phyloP scores from a whole-genome alignment of 257 asterid genomes.

The Ophiorrhiza pumila region DNA sequence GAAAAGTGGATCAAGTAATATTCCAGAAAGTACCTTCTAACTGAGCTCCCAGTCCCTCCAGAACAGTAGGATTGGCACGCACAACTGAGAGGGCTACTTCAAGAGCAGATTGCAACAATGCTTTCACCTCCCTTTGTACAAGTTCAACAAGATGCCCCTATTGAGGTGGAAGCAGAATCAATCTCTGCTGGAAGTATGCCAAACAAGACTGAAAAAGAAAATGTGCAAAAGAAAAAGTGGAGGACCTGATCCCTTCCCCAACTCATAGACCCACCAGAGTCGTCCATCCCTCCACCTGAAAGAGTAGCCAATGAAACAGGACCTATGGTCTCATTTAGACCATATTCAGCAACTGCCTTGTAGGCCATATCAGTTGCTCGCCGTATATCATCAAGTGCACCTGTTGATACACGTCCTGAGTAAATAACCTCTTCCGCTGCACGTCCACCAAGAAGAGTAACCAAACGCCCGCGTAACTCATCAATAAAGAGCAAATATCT shows the following conservation, averaged over 20 bases:
- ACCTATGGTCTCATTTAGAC: constrained; percentile 79
- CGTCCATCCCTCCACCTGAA: constrained; percentile 93
- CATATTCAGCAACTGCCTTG: constrained; percentile 98
- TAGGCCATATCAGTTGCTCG: constrained; percentile 99
- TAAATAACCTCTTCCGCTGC: constrained; percentile 96
- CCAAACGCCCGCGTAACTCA: constrained; percentile 96
- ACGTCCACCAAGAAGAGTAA: constrained; percentile 98
- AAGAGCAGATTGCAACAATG: constrained; percentile 86
- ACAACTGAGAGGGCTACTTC: constrained; percentile 86
- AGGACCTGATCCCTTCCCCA: constrained; percentile 96
- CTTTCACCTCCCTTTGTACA: constrained; percentile 85
- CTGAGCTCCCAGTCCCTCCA: constrained; percentile 93
- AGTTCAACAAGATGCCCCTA: constrained; percentile 98
- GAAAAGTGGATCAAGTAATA: neutral
- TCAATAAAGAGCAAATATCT: constrained; percentile 93
- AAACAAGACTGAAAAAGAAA: neutral
- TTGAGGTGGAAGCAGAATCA: constrained; percentile 20
- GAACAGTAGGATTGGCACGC: constrained; percentile 80
- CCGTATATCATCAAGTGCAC: constrained; percentile 95
- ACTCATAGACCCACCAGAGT: constrained; percentile 64
- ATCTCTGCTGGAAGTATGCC: neutral
- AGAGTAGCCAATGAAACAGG: constrained; percentile 88
- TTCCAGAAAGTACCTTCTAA: constrained; percentile 56
- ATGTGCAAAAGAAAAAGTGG: constrained; percentile 18
- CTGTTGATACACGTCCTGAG: constrained; percentile 98